Evolutionary conservation across 225 moss, liverwort and hornwort genomes (phyloP).

Genomic region (Rhytidiadelphus loreus): DNA sequence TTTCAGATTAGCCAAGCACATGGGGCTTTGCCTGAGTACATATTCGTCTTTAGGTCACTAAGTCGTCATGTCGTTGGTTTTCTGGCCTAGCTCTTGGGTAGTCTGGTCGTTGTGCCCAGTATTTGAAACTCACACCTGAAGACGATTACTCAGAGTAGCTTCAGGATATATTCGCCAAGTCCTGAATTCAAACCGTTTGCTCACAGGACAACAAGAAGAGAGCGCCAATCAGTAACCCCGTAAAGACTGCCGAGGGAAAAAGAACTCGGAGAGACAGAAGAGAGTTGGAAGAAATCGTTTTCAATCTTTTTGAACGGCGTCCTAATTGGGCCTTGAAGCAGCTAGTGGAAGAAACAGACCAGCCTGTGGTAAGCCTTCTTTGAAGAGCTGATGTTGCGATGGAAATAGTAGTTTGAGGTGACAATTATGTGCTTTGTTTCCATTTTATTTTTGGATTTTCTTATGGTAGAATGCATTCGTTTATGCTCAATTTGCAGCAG

Average conservation of each 20-base stretch:
- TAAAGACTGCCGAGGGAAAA: constrained; percentile 86
- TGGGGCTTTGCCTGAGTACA: neutral
- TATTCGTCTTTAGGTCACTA: neutral
- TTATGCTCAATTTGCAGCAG: neutral
- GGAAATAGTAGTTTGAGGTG: neutral
- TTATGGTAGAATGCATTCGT: neutral
- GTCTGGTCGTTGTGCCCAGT: neutral
- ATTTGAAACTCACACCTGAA: neutral
- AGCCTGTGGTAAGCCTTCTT: constrained; percentile 68
- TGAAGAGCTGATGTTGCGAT: neutral
- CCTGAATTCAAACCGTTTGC: neutral
- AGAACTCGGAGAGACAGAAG: constrained; percentile 83
- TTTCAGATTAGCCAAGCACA: neutral
- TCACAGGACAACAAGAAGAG: constrained; percentile 65
- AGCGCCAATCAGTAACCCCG: constrained; percentile 26
- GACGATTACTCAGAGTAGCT: neutral
- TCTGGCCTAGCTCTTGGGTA: neutral
- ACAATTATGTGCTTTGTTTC: neutral
- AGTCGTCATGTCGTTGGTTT: neutral
- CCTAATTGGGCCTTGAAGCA: constrained; percentile 94
- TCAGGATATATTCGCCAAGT: neutral
- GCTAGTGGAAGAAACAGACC: constrained; percentile 88
- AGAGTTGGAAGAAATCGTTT: constrained; percentile 80
- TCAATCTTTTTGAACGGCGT: constrained; percentile 81
- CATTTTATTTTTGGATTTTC: neutral